Conservation (phyloP, 257 asterid species). For the Apocynum venetum region DNA sequence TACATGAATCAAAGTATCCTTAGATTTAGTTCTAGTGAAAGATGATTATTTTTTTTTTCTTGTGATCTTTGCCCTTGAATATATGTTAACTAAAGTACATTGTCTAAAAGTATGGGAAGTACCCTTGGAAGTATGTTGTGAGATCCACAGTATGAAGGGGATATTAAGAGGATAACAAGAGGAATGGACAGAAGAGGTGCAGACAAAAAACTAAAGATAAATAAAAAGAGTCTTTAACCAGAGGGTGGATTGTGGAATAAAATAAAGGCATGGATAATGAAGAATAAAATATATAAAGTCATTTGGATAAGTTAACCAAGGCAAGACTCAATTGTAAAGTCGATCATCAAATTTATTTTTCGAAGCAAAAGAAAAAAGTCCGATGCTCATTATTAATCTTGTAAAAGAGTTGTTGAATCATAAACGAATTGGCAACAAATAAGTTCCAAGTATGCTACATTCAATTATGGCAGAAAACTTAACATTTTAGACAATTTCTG, state of each 20-base stretch:
- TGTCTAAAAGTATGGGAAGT: not conserved
- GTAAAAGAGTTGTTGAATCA: no score
- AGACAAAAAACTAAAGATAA: slow-evolving; percentile 42
- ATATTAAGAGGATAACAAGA: slow-evolving; percentile 8
- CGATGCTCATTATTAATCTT: no score
- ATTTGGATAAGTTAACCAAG: slow-evolving; percentile 32
- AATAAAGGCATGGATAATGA: slow-evolving; percentile 53
- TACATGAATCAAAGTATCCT: no score
- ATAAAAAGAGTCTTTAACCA: slow-evolving; percentile 32
- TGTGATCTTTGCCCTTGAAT: no score
- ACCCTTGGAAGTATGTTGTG: not conserved
- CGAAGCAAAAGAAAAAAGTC: not conserved
- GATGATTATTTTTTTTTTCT: no score
- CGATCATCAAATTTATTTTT: no score
- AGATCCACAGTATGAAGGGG: not conserved
- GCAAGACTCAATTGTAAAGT: not conserved
- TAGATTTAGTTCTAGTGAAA: no score
- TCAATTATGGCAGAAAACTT: not conserved
- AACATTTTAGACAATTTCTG: slow-evolving; percentile 13
- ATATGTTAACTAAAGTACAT: not conserved
- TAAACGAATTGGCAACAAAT: no score
- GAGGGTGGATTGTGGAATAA: slow-evolving; percentile 47
- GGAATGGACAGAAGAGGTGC: slow-evolving; percentile 21
- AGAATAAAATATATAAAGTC: slow-evolving; percentile 34
- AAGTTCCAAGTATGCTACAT: no score